Conservation (phyloP, 2,329 filamentous ascomycete genomes). For the Ophiostoma perfectum region DNA sequence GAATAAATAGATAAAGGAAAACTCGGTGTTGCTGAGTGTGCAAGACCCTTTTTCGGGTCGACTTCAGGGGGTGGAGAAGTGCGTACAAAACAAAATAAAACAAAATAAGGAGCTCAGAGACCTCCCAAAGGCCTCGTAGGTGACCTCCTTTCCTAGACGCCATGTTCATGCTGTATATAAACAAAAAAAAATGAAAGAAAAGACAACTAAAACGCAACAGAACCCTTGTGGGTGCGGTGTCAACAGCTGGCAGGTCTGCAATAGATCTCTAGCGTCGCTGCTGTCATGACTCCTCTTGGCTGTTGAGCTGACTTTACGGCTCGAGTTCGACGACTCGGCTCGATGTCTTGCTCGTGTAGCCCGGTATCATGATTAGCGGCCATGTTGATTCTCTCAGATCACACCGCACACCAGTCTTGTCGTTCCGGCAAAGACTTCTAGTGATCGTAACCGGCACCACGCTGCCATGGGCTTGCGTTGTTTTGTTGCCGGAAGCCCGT, state of each 20-base stretch:
- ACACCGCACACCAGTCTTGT: not conserved
- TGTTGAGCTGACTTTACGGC: not conserved
- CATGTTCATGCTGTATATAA: constrained; percentile 17
- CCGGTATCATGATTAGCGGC: not conserved
- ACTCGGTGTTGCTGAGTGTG: not conserved
- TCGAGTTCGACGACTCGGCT: not conserved
- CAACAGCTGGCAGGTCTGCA: not conserved
- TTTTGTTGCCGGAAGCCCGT: constrained; percentile 26
- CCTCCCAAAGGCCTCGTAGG: not conserved
- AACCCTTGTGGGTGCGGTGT: not conserved
- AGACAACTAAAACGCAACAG: constrained; percentile 11
- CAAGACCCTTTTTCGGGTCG: not conserved
- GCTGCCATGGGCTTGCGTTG: constrained; percentile 46
- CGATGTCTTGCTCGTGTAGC: not conserved
- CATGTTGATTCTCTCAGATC: not conserved
- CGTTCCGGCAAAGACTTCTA: constrained; percentile 18
- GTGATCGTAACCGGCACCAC: constrained; percentile 50
- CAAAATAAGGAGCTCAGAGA: constrained; percentile 10
- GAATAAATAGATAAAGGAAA: not conserved
- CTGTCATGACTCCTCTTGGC: not conserved
- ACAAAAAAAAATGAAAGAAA: constrained; percentile 8
- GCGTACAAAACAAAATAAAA: constrained; percentile 1
- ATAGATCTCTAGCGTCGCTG: not conserved
- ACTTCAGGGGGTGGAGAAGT: not conserved
- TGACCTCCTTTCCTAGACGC: constrained; percentile 14